Evolutionary conservation across 2,329 filamentous ascomycete species (phyloP).

Genomic region (Penicillium sp.): DNA sequence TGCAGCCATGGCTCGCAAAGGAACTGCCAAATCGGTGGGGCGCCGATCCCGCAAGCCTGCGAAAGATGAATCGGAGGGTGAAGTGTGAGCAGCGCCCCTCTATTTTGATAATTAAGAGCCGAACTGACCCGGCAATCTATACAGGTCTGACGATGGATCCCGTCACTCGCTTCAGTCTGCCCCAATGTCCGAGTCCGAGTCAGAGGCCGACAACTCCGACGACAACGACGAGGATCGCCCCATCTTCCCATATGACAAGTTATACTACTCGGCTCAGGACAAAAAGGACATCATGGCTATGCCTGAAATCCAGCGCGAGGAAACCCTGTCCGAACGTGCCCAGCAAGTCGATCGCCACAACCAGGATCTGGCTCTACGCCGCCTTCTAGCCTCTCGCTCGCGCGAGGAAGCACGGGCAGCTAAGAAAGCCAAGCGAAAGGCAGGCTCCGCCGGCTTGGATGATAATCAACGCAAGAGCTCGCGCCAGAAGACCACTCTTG

Average conservation of each 20-base stretch:
- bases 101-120: conserved; percentile 11
- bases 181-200: conserved; percentile 86
- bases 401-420: conserved; percentile 55
- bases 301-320: conserved; percentile 87
- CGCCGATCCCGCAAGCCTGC: conserved; percentile 49
- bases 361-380: conserved; percentile 78
- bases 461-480: conserved; percentile 73
- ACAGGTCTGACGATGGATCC: conserved; percentile 67
- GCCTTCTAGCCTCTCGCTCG: conserved; percentile 69
- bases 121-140: neutral
- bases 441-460: conserved; percentile 73
- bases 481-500: conserved; percentile 67
- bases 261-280: conserved; percentile 72
- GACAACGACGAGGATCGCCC: conserved; percentile 48
- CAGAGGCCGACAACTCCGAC: conserved; percentile 64
- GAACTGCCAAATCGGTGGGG: conserved; percentile 37
- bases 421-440: conserved; percentile 69
- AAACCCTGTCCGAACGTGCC: conserved; percentile 82
- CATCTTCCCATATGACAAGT: conserved; percentile 81
- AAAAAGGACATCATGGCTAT: conserved; percentile 78
- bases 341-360: conserved; percentile 77
- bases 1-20: conserved; percentile 50
- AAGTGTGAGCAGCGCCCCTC: conserved; percentile 64
- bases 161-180: conserved; percentile 76
- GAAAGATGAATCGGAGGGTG: conserved; percentile 73